Percentiles rank a stretch among this genome's conserved stretches.
Conservation (phyloP, 257 asterid species). For the Pogostemon cablin region DNA sequence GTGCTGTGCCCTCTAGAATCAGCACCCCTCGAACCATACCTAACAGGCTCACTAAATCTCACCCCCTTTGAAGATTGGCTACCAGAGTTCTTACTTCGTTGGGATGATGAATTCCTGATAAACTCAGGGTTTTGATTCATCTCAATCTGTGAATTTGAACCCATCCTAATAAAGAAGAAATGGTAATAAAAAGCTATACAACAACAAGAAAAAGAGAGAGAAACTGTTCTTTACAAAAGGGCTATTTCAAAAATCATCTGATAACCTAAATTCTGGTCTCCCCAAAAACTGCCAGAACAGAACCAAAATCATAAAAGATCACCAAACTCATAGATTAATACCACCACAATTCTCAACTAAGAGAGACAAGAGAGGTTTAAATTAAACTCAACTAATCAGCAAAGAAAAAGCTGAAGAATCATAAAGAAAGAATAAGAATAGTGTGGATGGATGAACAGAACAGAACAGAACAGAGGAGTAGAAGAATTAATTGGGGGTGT, state of each 20-base stretch:
- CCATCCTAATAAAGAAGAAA: slow-evolving; percentile 46
- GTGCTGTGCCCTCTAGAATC: slow-evolving; percentile 71
- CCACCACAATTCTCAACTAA: slow-evolving; percentile 7
- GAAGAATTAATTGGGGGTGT: slow-evolving; percentile 23
- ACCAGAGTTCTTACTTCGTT: slow-evolving; percentile 53
- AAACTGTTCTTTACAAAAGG: slow-evolving; percentile 46
- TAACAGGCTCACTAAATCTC: slow-evolving; percentile 57
- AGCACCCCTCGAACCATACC: slow-evolving; percentile 79
- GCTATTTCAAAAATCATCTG: slow-evolving; percentile 31
- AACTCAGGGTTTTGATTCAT: slow-evolving; percentile 46
- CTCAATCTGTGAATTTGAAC: slow-evolving; percentile 50
- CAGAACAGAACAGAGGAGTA: slow-evolving; percentile 28
- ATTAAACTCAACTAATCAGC: not conserved
- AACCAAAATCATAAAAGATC: slow-evolving; percentile 18
- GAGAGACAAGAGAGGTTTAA: slow-evolving; percentile 25
- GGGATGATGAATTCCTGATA: slow-evolving; percentile 52
- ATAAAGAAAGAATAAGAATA: slow-evolving; percentile 14
- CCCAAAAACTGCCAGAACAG: slow-evolving; percentile 8
- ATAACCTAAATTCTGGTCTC: slow-evolving; percentile 22
- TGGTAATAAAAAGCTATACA: slow-evolving; percentile 39
- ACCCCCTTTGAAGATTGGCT: slow-evolving; percentile 68
- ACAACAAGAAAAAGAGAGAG: slow-evolving; percentile 41
- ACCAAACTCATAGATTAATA: slow-evolving; percentile 6
- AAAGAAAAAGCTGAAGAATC: slow-evolving; percentile 8
- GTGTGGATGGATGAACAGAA: slow-evolving; percentile 22